These are phyloP conservation scores for Alternaria viburni DNA, from an alignment of 2,329 filamentous ascomycete genomes.

Conservation along the genomic window DNA sequence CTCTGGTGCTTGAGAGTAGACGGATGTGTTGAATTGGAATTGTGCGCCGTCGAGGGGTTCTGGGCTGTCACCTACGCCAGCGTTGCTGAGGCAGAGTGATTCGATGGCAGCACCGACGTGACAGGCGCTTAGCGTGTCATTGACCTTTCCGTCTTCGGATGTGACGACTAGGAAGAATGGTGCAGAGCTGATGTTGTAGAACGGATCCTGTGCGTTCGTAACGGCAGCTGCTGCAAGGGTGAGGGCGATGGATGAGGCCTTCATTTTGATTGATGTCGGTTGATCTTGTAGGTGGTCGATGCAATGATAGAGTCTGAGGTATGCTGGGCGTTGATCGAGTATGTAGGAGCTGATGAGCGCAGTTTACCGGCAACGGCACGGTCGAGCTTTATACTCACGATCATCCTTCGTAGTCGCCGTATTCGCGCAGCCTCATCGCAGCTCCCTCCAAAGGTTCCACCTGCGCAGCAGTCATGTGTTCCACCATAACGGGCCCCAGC, in stretches of 20 bases:
- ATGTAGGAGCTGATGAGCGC: conserved; percentile 2
- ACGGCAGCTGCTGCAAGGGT: conserved; percentile 31
- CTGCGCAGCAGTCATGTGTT: conserved; percentile 18
- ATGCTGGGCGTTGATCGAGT: background rate
- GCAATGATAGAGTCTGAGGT: background rate
- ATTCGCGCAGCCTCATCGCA: conserved; percentile 9
- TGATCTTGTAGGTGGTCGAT: background rate
- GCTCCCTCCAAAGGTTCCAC: conserved; percentile 9
- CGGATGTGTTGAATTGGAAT: conserved; percentile 46
- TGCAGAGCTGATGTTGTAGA: conserved; percentile 47
- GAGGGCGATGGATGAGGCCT: conserved; percentile 23
- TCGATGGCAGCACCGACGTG: conserved; percentile 59
- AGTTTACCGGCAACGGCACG: background rate
- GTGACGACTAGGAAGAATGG: conserved; percentile 54
- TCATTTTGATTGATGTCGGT: conserved; percentile 21
- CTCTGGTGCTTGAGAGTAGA: conserved; percentile 19
- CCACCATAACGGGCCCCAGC: conserved; percentile 7
- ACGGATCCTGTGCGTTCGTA: conserved; percentile 36
- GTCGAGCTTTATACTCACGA: conserved; percentile 12
- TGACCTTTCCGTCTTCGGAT: conserved; percentile 47
- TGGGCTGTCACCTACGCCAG: conserved; percentile 23
- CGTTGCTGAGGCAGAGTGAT: conserved; percentile 50
- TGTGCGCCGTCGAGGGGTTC: conserved; percentile 20
- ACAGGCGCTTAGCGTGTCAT: conserved; percentile 53
- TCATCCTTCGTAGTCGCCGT: background rate